These are phyloP conservation scores for Francoa sonchifolia DNA, from an alignment of 441 rosid species.

Conservation along the genomic window DNA sequence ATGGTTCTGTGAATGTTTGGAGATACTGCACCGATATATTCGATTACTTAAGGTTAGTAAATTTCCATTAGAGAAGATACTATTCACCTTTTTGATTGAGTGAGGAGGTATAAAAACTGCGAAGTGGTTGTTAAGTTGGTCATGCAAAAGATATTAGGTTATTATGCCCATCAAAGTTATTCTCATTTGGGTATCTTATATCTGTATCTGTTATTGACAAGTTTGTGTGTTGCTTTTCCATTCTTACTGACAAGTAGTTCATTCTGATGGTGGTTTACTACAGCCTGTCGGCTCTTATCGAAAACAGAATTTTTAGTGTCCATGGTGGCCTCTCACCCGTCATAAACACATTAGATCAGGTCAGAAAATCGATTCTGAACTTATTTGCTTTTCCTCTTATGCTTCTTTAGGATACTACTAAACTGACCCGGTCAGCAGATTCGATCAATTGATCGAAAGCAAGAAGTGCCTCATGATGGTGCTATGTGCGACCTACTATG, in stretches of 20 bases:
- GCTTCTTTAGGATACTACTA: slow-evolving; percentile 2
- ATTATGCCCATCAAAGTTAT: neutral
- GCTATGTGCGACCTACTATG: slow-evolving; percentile 93
- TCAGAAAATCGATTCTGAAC: slow-evolving; percentile 17
- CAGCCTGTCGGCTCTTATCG: slow-evolving; percentile 83
- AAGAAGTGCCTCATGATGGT: slow-evolving; percentile 97
- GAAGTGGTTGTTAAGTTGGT: slow-evolving; percentile 3
- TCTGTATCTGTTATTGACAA: neutral
- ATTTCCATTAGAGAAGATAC: slow-evolving; percentile 9
- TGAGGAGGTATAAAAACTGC: slow-evolving; percentile 5
- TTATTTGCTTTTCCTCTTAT: slow-evolving; percentile 6
- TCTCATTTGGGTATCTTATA: too few species aligned
- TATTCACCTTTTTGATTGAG: slow-evolving; percentile 7
- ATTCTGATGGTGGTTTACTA: slow-evolving; percentile 11
- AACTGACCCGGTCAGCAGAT: slow-evolving; percentile 35
- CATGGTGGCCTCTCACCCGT: slow-evolving; percentile 92
- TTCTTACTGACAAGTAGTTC: slow-evolving; percentile 6
- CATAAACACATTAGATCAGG: slow-evolving; percentile 80
- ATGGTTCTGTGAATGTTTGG: slow-evolving; percentile 92
- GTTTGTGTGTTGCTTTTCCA: slow-evolving; percentile 1
- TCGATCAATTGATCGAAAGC: slow-evolving; percentile 75
- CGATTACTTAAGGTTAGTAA: slow-evolving; percentile 75
- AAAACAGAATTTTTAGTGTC: slow-evolving; percentile 75
- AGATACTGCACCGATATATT: slow-evolving; percentile 93
- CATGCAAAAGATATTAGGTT: neutral